Percentiles rank a stretch among this genome's conserved stretches.
phyloP scores from a whole-genome alignment of 2,329 filamentous ascomycete species.

The Xylariaceae sp. region DNA sequence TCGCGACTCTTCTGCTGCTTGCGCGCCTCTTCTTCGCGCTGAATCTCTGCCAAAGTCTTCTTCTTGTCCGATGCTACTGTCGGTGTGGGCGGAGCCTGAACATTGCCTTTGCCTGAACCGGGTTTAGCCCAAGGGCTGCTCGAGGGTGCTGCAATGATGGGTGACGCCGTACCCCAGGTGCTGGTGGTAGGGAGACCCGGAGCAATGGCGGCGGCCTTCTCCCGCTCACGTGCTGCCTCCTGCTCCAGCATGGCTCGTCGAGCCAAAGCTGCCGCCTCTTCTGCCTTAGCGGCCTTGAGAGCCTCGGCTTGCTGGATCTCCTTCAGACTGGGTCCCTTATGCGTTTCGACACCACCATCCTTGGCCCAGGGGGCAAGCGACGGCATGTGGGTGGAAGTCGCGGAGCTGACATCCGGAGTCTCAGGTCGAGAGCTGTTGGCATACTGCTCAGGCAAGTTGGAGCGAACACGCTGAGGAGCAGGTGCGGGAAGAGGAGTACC shows the following conservation, averaged over 20 bases:
- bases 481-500: conserved; percentile 82
- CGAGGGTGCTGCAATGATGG: conserved; percentile 51
- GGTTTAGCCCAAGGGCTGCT: conserved; percentile 65
- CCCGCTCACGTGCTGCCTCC: conserved; percentile 62
- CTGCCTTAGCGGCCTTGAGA: conserved; percentile 82
- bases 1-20: conserved; percentile 75
- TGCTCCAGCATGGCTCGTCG: conserved; percentile 76
- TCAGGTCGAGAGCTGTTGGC: conserved; percentile 63
- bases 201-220: conserved; percentile 54
- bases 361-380: conserved; percentile 94
- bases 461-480: conserved; percentile 76
- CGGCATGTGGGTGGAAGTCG: conserved; percentile 46
- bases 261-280: conserved; percentile 71
- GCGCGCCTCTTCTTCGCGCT: conserved; percentile 87
- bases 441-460: conserved; percentile 74
- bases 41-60: conserved; percentile 93
- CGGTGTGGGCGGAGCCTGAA: conserved; percentile 30
- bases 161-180: conserved; percentile 81
- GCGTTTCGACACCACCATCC: conserved; percentile 62
- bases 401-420: conserved; percentile 57
- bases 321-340: conserved; percentile 85
- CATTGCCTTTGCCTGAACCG: conserved; percentile 39
- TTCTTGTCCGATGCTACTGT: conserved; percentile 48
- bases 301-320: conserved; percentile 97
- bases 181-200: conserved; percentile 81